Percentiles rank a stretch among this genome's conserved stretches.
phyloP scores from a whole-genome alignment of 441 rosid species.

The Aquilaria agallochum region DNA sequence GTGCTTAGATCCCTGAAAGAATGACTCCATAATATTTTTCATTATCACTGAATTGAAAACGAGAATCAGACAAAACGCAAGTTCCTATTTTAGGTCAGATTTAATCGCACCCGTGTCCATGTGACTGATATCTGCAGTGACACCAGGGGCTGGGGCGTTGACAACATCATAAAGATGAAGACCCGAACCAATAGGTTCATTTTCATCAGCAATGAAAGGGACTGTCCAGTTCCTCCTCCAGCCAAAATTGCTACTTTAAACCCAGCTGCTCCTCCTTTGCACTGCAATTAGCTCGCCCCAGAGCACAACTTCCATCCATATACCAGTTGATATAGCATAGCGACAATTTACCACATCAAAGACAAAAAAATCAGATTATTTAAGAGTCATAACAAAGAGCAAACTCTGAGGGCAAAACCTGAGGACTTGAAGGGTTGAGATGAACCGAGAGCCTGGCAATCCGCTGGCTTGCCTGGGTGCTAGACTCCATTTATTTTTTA shows the following conservation, averaged over 20 bases:
- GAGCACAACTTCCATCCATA: conserved; percentile 37
- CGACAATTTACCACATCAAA: too few species aligned
- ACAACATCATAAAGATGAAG: conserved; percentile 97
- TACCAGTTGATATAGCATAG: too few species aligned
- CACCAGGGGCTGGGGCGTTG: conserved; percentile 62
- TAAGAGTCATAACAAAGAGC: too few species aligned
- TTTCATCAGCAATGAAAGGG: conserved; percentile 85
- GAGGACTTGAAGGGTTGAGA: too few species aligned
- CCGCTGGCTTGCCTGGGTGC: too few species aligned
- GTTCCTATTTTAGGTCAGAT: too few species aligned
- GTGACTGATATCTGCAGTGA: conserved; percentile 89
- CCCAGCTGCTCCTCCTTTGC: conserved; percentile 72
- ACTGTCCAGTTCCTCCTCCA: conserved; percentile 92
- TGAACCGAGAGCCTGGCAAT: too few species aligned
- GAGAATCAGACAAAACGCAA: background rate
- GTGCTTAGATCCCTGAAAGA: background rate
- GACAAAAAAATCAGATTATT: too few species aligned
- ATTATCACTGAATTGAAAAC: too few species aligned
- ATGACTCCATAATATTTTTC: too few species aligned
- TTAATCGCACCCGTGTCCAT: conserved; percentile 64
- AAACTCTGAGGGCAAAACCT: too few species aligned
- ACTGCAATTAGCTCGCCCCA: conserved; percentile 46
- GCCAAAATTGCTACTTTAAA: conserved; percentile 91
- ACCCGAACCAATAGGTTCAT: conserved; percentile 89
- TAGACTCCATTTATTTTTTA: too few species aligned